A percentile compares a stretch with the other conserved stretches of the same genome.
Conservation (phyloP, 176 grass and related monocot genomes). For the Microstegium vimineum region DNA sequence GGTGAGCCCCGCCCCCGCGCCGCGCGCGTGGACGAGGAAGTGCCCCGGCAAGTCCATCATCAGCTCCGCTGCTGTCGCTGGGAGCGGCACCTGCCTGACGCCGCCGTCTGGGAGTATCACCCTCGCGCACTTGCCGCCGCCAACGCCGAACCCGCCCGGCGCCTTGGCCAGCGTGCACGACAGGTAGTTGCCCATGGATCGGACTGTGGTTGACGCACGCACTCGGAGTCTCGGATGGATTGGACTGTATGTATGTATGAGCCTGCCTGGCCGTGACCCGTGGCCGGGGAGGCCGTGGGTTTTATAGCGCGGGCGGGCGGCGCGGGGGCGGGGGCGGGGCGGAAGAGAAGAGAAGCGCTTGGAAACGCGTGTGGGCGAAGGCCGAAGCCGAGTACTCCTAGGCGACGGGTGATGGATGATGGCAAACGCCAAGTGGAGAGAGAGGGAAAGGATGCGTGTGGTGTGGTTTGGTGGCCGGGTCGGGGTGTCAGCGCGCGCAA, state of each 20-base stretch:
- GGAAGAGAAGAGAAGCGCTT: not conserved
- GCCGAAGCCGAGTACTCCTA: constrained; percentile 21
- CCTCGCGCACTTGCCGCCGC: constrained; percentile 7
- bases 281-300: not conserved
- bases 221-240: not conserved
- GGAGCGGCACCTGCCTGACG: constrained; percentile 34
- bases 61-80: constrained; percentile 65
- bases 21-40: constrained; percentile 58
- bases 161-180: constrained; percentile 56
- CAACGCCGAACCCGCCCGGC: not conserved
- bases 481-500: not conserved
- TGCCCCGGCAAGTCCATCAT: constrained; percentile 82
- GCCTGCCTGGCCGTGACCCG: not conserved
- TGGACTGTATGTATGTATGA: no score
- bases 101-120: constrained; percentile 65
- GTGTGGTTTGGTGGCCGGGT: constrained; percentile 2
- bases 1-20: constrained; percentile 16
- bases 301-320: constrained; percentile 6
- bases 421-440: not conserved
- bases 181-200: constrained; percentile 78
- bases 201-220: not conserved
- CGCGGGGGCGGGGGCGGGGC: not conserved
- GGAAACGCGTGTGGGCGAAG: constrained; percentile 39
- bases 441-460: not conserved
- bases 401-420: constrained; percentile 20